These are phyloP conservation scores for Wickerhamiella azymoides DNA, from an alignment of 805 yeast genomes.

Conservation along the genomic window DNA sequence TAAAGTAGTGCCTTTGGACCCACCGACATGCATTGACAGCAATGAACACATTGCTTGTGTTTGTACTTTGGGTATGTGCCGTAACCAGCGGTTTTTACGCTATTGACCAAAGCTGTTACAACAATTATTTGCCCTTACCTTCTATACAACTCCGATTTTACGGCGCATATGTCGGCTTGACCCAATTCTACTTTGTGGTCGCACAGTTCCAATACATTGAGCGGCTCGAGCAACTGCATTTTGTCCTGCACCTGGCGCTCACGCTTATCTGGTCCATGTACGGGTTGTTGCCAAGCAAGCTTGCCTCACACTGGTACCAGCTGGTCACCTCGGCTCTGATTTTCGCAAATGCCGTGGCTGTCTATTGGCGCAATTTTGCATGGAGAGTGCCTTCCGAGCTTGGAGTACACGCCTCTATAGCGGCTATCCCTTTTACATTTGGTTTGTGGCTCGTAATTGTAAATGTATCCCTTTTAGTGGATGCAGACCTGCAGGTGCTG, in stretches of 20 bases:
- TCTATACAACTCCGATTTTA: background rate
- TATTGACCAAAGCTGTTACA: background rate
- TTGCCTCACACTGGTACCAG: background rate
- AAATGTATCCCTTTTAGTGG: background rate
- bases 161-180: background rate
- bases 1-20: background rate
- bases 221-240: background rate
- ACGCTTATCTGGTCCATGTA: background rate
- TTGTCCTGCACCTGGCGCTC: background rate
- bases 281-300: too few species aligned
- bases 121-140: background rate
- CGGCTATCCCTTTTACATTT: background rate
- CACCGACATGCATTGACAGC: background rate
- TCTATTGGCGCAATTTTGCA: constrained; percentile 2
- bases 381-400: background rate
- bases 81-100: background rate
- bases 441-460: constrained; percentile 1
- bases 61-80: background rate
- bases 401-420: background rate
- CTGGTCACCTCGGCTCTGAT: background rate
- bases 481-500: background rate
- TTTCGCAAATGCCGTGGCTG: background rate
- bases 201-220: background rate
- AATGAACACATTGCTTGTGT: background rate
- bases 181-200: constrained; percentile 2